A percentile compares a stretch with the other conserved stretches of the same genome.
phyloP scores from a whole-genome alignment of 2,329 filamentous ascomycete species.

The Pseudogymnoascus sp. region DNA sequence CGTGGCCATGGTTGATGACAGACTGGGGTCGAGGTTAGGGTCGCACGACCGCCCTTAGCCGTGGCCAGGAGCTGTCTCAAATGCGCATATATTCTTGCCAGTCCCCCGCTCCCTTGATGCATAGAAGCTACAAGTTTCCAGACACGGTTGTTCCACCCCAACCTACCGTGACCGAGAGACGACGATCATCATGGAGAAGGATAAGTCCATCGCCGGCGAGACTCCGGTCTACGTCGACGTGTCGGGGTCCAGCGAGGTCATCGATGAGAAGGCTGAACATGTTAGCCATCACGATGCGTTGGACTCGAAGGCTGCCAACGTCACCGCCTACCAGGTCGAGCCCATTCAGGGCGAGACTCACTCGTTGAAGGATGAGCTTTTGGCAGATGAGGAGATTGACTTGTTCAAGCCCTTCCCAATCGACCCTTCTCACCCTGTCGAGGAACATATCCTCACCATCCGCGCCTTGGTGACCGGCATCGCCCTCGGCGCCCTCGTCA shows the following conservation, averaged over 20 bases:
- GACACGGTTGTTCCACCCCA: background rate
- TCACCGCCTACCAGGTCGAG: background rate
- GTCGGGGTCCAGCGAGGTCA: background rate
- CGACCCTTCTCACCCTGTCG: conserved; percentile 37
- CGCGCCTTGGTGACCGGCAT: conserved; percentile 51
- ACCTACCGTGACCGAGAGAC: conserved; percentile 5
- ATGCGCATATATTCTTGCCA: conserved; percentile 3
- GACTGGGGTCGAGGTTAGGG: background rate
- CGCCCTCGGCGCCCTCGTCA: conserved; percentile 52
- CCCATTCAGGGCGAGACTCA: conserved; percentile 2
- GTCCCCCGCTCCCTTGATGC: conserved; percentile 3
- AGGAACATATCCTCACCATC: conserved; percentile 46
- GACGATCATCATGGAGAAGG: conserved; percentile 5
- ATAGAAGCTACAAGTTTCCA: conserved; percentile 7
- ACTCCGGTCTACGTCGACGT: conserved; percentile 2
- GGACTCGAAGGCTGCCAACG: background rate
- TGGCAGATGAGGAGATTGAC: conserved; percentile 14
- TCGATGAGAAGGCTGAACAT: background rate
- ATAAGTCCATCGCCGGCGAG: background rate
- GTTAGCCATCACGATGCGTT: background rate
- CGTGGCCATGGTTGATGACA: conserved; percentile 1
- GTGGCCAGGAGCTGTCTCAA: conserved; percentile 2
- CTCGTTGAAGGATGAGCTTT: conserved; percentile 18
- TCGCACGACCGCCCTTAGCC: conserved; percentile 6
- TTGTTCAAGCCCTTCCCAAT: conserved; percentile 34